A percentile compares a stretch with the other conserved stretches of the same genome.
Evolutionary conservation across 768 basidiomycete genomes (phyloP).

Genomic region (Trametopsis cervina): DNA sequence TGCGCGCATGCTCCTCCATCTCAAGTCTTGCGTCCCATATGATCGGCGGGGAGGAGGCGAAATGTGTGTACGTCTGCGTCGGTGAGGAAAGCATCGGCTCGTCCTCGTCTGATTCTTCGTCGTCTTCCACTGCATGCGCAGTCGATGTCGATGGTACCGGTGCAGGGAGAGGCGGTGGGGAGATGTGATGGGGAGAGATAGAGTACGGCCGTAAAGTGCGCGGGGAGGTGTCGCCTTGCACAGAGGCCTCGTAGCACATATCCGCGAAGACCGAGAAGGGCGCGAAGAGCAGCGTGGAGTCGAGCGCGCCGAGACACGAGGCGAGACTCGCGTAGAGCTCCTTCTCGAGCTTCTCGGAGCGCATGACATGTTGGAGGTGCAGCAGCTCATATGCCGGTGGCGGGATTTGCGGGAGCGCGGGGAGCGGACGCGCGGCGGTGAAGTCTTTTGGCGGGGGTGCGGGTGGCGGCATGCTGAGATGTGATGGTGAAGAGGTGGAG

Average conservation of each 20-base stretch:
- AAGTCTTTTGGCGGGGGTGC: background rate
- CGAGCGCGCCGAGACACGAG: conserved; percentile 34
- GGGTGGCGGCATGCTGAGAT: background rate
- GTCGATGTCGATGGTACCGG: background rate
- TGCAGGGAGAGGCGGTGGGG: background rate
- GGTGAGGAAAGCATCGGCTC: conserved; percentile 1
- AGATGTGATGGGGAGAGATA: background rate
- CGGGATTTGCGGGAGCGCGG: background rate
- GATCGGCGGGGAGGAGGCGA: conserved; percentile 1
- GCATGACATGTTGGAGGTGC: conserved; percentile 28
- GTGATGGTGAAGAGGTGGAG: conserved; percentile 2
- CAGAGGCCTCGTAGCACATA: conserved; percentile 34
- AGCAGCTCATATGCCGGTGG: conserved; percentile 12
- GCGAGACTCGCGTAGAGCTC: conserved; percentile 13
- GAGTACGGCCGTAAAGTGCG: conserved; percentile 7
- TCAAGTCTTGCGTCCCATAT: conserved; percentile 2
- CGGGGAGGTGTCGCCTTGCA: conserved; percentile 14
- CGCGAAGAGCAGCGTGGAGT: conserved; percentile 34
- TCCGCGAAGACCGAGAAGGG: conserved; percentile 38
- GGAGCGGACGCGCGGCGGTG: background rate
- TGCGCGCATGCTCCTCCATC: background rate
- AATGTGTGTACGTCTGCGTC: background rate
- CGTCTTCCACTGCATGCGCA: background rate
- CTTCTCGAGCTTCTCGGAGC: background rate
- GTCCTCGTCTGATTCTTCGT: conserved; percentile 7